A percentile compares a stretch with the other conserved stretches of the same genome.
Evolutionary conservation across 2,329 filamentous ascomycete species (phyloP).

Genomic region (Penicillium sp.): DNA sequence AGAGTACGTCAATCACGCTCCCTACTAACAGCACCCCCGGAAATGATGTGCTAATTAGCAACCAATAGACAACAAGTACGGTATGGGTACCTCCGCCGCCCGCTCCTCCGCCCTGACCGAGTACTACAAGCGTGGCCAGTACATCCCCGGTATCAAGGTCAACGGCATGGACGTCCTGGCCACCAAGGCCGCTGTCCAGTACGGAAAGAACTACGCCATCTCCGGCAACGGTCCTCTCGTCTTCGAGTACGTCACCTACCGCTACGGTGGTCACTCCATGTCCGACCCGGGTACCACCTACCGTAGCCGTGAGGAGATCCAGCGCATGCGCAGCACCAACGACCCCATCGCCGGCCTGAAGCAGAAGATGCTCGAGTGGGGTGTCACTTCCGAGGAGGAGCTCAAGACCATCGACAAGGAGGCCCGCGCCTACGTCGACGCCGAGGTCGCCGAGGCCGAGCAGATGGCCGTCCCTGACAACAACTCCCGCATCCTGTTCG

Average conservation of each 20-base stretch:
- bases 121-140: constrained; percentile 99
- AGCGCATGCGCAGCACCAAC: constrained; percentile 98
- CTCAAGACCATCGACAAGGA: constrained; percentile 96
- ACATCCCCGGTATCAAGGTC: constrained; percentile 98
- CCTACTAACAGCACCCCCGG: too few relatives aligned
- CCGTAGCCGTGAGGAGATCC: constrained; percentile 98
- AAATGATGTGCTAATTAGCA: too few relatives aligned
- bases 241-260: constrained; percentile 98
- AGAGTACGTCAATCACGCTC: constrained; percentile 72
- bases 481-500: constrained; percentile 81
- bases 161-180: constrained; percentile 99
- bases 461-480: constrained; percentile 80
- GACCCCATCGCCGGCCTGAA: constrained; percentile 98
- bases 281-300: constrained; percentile 99
- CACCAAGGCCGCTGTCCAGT: constrained; percentile 93
- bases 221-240: constrained; percentile 90
- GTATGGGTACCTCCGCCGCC: constrained; percentile 96
- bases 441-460: constrained; percentile 89
- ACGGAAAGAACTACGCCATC: constrained; percentile 85
- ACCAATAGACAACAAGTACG: constrained; percentile 96
- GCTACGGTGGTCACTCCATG: constrained; percentile 99
- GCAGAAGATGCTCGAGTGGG: constrained; percentile 97
- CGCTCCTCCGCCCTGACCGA: constrained; percentile 95
- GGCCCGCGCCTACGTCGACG: constrained; percentile 80
- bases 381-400: constrained; percentile 87